These are phyloP conservation scores for Babjeviella inositovora DNA, from an alignment of 805 yeast genomes.

Conservation along the genomic window DNA sequence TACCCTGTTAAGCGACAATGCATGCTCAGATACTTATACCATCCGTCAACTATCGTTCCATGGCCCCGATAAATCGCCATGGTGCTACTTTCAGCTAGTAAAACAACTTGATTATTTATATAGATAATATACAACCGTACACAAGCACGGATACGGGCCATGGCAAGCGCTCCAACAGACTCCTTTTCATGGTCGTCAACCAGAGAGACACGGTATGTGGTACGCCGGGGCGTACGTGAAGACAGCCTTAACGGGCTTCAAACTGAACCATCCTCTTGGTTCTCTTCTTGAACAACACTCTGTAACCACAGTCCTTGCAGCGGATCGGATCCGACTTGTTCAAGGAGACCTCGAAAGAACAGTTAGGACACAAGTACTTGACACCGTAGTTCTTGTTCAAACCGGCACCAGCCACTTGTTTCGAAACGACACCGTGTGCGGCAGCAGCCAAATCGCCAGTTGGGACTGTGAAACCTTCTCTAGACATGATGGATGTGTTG, in stretches of 20 bases:
- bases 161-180: too few species aligned
- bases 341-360: slow-evolving; percentile 78
- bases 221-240: too few species aligned
- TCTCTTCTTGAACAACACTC: slow-evolving; percentile 93
- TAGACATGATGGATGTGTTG: slow-evolving; percentile 32
- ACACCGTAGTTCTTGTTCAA: slow-evolving; percentile 63
- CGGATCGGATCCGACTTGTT: slow-evolving; percentile 93
- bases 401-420: slow-evolving; percentile 26
- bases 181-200: too few species aligned
- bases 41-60: too few species aligned
- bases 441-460: slow-evolving; percentile 64
- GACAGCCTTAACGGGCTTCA: slow-evolving; percentile 16
- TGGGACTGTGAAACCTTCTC: slow-evolving; percentile 84
- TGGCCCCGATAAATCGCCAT: too few species aligned
- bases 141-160: too few species aligned
- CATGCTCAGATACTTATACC: too few species aligned
- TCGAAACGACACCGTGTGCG: slow-evolving; percentile 54
- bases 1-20: too few species aligned
- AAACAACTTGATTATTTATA: too few species aligned
- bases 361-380: slow-evolving; percentile 90
- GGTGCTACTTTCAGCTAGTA: too few species aligned
- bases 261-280: slow-evolving; percentile 83
- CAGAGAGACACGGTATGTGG: too few species aligned
- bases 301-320: slow-evolving; percentile 97
- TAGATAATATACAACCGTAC: too few species aligned